Base-by-base conservation (phyloP, 2,329 filamentous ascomycete genomes). In the Fusarium nygamai region DNA sequence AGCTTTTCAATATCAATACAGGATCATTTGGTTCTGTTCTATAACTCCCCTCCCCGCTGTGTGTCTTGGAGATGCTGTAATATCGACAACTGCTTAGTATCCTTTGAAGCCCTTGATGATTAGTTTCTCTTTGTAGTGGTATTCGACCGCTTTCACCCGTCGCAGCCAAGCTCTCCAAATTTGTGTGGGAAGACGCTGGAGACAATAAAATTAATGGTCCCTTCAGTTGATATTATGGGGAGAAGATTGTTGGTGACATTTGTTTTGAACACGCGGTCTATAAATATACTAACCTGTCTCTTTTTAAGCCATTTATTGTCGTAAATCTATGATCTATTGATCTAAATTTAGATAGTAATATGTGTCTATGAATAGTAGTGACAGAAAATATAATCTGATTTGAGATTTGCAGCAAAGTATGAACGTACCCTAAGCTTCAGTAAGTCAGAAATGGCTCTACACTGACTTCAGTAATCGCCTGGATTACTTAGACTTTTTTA, bases 191-290 rank as follows among this genome's bases (percentile, higher is more conserved):
- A 22, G 13, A 29, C 6, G 27, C 8, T 29, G 27, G 20, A 4
- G 13, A 22, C 4, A 0, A 12, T 17, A 0, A 29, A 11, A 2
- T 29, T 16, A 4, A 22, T 8, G 4, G 8, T 8, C 0, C 13
- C 0, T 16, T 29, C 0, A 22, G 7, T 9, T 10, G 22, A 22
- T 10, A 8, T 13, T 11, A 0, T n/a, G 0, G 17, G 20, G 46
- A 22, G 4, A 17, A 16, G 3, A 2, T 17, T 6, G 2, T 48
- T 3, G 7, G 8, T 12, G 3, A 3, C 5, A 22, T 2, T 47
- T n/a, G 27, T 10, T 10, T 20, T 5, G 2, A 13, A 16, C 24
- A 34, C 14, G 10, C 6, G 8, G 9, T 20, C 4, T 22, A 14
- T 14, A 1, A 24, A 20, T 3, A 33, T 1, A 8, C 19, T 1